phyloP scores from a whole-genome alignment of 257 asterid genomes.

The Salvia hispanica region DNA sequence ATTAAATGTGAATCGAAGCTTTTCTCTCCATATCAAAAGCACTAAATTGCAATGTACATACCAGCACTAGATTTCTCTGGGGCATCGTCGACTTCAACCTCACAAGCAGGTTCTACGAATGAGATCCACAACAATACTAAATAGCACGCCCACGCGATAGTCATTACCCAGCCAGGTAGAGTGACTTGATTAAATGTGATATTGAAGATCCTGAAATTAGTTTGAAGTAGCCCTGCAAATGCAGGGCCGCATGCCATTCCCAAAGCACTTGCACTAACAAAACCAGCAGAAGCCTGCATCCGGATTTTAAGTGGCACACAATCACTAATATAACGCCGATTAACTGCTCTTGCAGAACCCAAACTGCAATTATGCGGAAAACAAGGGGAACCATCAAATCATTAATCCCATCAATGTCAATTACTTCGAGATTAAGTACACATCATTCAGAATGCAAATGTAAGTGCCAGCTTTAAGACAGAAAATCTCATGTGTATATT shows the following conservation, averaged over 20 bases:
- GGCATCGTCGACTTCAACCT: conserved; percentile 38
- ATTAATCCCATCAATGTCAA: conserved; percentile 17
- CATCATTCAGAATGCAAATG: conserved; percentile 24
- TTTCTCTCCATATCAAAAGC: background rate
- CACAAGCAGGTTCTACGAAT: conserved; percentile 75
- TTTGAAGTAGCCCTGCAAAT: conserved; percentile 87
- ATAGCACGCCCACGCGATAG: conserved; percentile 76
- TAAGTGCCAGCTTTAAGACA: background rate
- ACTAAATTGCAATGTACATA: conserved; percentile 22
- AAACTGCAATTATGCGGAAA: conserved; percentile 56
- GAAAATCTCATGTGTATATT: background rate
- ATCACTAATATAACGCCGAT: conserved; percentile 92
- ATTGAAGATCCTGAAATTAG: conserved; percentile 61
- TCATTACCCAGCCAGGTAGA: conserved; percentile 98
- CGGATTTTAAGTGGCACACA: conserved; percentile 91
- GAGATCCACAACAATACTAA: conserved; percentile 80
- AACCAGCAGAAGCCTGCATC: conserved; percentile 99
- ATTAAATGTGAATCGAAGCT: too few relatives aligned
- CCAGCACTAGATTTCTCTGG: conserved; percentile 58
- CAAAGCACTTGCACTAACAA: conserved; percentile 98
- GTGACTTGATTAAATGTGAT: conserved; percentile 83
- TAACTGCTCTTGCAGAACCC: conserved; percentile 98
- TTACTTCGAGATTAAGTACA: conserved; percentile 14
- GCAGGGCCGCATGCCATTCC: conserved; percentile 99
- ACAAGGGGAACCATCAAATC: conserved; percentile 16